Evolutionary conservation across 2,329 filamentous ascomycete species (phyloP), one percentile per base, ranked within the genome.

Genomic region (Colletotrichum horii): DNA sequence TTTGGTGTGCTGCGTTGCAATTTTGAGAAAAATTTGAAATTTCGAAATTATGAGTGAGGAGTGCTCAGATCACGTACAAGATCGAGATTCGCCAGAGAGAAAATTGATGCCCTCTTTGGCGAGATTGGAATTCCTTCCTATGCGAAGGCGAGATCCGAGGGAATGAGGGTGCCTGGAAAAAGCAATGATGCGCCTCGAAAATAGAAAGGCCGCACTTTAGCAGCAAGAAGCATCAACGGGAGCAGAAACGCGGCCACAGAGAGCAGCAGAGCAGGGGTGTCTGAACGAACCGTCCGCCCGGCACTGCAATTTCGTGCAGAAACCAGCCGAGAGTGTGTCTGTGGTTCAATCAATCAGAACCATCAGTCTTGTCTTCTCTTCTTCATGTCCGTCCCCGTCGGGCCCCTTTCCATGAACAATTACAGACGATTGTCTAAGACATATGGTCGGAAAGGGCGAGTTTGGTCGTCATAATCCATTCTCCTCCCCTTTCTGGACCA

Each of bases 291-390:
- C 66, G 52, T 55, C 66, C 66, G 66, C 36, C 66, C 34, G 55
- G 55, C 66, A 48, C 52, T 69, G 66, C 52, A 69, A 61, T 69
- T 48, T 69, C 52, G 22, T 43, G 66, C 66, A 69, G 66, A 69
- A 64, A 24, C 11, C 60, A 64, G 26, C 9, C 22, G 28, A 32
- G 32, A 32, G 32, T 38, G 61, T 43, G 22, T 64, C 30, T 26
- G 61, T 64, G 61, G 58, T 62, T 15, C 30, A n/a, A 62, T 64
- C 61, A 43, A 64, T 26, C 60, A 64, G n/a, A 56, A 22, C 15
- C 36, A 24, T 24, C 22, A 26, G n/a, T 65, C 15, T 65, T 43
- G 22, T 66, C 30, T 34, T 32, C 30, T 19, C 19, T 66, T 66
- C 64, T 66, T 66, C 64, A 66, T 66, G 43, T 55, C 64, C 38